These are phyloP conservation scores for Cyberlindnera misumaiensis DNA, from an alignment of 805 yeast species.

Conservation along the genomic window DNA sequence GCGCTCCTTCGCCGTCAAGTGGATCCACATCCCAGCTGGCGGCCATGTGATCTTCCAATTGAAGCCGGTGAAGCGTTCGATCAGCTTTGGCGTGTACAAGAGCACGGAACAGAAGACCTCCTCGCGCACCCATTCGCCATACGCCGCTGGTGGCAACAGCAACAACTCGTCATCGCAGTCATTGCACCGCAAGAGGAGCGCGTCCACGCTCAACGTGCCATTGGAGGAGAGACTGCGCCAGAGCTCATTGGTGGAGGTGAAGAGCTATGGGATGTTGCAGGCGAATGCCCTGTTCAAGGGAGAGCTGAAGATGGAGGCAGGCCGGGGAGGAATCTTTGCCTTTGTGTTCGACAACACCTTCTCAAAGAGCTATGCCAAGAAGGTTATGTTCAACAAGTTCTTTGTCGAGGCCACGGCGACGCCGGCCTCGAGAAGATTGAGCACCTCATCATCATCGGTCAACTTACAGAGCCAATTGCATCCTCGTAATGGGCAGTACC, in stretches of 20 bases:
- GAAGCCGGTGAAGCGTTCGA: conserved; percentile 66
- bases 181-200: conserved; percentile 20
- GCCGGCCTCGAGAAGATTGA: conserved; percentile 5
- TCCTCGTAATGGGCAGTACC: conserved; percentile 58
- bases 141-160: conserved; percentile 21
- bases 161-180: conserved; percentile 19
- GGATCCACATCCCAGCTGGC: conserved; percentile 75
- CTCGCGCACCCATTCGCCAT: conserved; percentile 6
- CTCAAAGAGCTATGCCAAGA: conserved; percentile 78
- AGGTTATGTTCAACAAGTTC: conserved; percentile 54
- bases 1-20: conserved; percentile 81
- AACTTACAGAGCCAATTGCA: conserved; percentile 22
- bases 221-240: conserved; percentile 52
- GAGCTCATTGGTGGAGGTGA: conserved; percentile 43
- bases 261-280: conserved; percentile 49
- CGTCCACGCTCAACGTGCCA: conserved; percentile 31
- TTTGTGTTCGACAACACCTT: conserved; percentile 90
- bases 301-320: conserved; percentile 38
- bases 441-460: conserved; percentile 16
- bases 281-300: conserved; percentile 63
- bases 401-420: conserved; percentile 20
- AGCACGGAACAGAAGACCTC: conserved; percentile 8
- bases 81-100: conserved; percentile 34
- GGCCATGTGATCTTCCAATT: conserved; percentile 71
- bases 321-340: conserved; percentile 67